Evolutionary conservation across 345 rosid species (phyloP).

Genomic region (rapeseed (Brassica napus)): Da-Ae NC_063436.1:25496501-25497000

Average conservation of each 20-base stretch:
- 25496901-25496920: constrained; percentile 79
- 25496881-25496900: constrained; percentile 66
- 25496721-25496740: background rate
- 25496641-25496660: background rate
- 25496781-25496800: constrained; percentile 25
- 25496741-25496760: background rate
- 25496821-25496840: constrained; percentile 55
- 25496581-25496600: constrained; percentile 37
- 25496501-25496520: background rate
- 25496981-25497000: background rate
- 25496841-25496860: constrained; percentile 67
- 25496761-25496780: constrained; percentile 36
- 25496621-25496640: background rate
- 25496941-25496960: background rate
- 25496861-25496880: constrained; percentile 96
- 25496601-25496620: constrained; percentile 37
- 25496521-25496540: background rate
- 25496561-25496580: constrained; percentile 31
- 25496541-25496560: constrained; percentile 27
- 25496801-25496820: constrained; percentile 36
- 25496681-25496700: background rate
- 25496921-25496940: background rate
- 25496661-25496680: background rate
- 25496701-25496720: constrained; percentile 1
- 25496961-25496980: background rate